phyloP scores from a whole-genome alignment of 257 asterid species.

The Solanum pennellii region DNA sequence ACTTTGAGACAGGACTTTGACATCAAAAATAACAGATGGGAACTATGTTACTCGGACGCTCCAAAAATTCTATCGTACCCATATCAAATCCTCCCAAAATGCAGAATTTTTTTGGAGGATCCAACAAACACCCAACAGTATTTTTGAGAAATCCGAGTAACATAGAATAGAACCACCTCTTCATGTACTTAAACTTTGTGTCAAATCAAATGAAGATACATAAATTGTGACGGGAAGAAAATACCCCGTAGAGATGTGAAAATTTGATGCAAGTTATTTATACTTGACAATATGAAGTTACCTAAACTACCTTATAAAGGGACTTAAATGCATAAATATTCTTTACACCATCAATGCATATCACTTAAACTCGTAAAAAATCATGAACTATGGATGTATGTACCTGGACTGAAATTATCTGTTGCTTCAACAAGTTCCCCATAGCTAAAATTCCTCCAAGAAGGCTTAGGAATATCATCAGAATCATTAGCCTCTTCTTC shows the following conservation, averaged over 20 bases:
- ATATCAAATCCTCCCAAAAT: neutral
- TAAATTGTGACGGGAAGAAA: neutral
- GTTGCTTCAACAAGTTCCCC: conserved; percentile 60
- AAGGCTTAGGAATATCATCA: conserved; percentile 54
- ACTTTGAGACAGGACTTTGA: neutral
- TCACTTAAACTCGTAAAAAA: neutral
- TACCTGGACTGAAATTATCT: conserved; percentile 55
- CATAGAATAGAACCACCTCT: neutral
- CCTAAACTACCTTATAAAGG: neutral
- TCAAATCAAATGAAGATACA: neutral
- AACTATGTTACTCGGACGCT: neutral
- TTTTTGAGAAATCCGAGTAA: neutral
- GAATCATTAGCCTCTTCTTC: conserved; percentile 17
- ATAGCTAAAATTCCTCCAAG: conserved; percentile 60
- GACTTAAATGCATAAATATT: neutral
- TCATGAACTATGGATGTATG: neutral
- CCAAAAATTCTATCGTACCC: neutral
- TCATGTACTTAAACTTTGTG: neutral
- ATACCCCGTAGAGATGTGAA: neutral
- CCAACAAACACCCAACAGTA: neutral
- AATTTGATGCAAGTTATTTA: neutral
- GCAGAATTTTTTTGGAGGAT: neutral
- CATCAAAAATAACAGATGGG: neutral
- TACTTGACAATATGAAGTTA: neutral
- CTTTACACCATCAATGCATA: neutral